Base-by-base conservation (phyloP, 768 basidiomycete species). In the Termitomyces bulborhizus region DNA sequence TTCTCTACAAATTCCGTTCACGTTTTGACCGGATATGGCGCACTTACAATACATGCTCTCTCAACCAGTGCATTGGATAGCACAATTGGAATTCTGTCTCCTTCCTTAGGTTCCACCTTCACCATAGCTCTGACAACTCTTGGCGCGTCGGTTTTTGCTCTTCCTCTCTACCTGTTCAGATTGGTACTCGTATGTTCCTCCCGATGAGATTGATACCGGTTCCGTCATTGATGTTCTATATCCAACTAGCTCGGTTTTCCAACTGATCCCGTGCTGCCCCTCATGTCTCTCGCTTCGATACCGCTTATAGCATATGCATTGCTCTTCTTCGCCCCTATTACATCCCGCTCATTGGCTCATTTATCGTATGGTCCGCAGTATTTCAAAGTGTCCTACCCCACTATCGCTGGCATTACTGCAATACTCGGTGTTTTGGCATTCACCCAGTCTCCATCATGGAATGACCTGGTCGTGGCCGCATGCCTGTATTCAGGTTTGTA, bases 401-500 rank as follows among this genome's bases (percentile, higher is more conserved):
- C 69, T 6, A 73, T 81, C 6, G 70, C 78, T 21, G 59, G 76
- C 3, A 72, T 78, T 21, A 77, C 83, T 15, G 69, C 71, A 46
- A 62, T 84, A 36, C 68, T 88, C 46, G 88, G 88, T 8, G 68
- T 69, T 37, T 71, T 89, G 50, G 80, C 80, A 21, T 90, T 89
- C 58, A 79, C 81, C n/a, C 81, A 84, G 48, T 72, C 68, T 40
- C 83, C 79, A 1, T 70, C 74, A 34, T 80, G 81, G 74, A 75
- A 74, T 3, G 92, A 94, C 62, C 57, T 82, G 7, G 62, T 80
- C 1, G 74, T 90, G 6, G 83, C 76, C 0, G 59, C 70, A 5
- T 69, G 86, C 31, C 76, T 92, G 21, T 85, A 83, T 65, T 76
- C 82, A 48, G 90, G 91, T 89, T 61, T 39, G 78, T 58, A 41